Percentiles rank a stretch among this genome's conserved stretches.
Evolutionary conservation across 805 yeast genomes (phyloP).

Genomic region (Maudiozyma bulderi): DNA sequence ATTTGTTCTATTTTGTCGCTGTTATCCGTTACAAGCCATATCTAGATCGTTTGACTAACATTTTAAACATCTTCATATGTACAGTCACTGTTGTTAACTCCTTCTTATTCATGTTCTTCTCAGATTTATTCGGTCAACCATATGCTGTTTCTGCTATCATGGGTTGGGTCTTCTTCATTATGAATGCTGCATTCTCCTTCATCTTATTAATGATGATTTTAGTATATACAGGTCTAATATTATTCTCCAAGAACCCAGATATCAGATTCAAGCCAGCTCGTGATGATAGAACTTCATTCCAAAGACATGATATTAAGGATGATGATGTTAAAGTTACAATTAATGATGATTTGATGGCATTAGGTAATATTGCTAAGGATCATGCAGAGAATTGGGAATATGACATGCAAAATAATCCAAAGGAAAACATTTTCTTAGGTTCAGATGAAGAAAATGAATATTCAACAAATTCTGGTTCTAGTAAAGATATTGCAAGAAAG

Average conservation of each 20-base stretch:
- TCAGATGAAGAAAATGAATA: constrained; percentile 18
- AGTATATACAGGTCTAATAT: constrained; percentile 48
- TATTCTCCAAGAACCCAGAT: constrained; percentile 79
- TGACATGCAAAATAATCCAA: constrained; percentile 33
- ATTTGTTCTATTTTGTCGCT: constrained; percentile 55
- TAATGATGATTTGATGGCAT: constrained; percentile 51
- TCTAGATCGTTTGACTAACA: constrained; percentile 72
- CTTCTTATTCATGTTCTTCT: constrained; percentile 75
- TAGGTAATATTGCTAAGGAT: constrained; percentile 73
- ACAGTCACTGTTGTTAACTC: constrained; percentile 70
- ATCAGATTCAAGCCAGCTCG: constrained; percentile 82
- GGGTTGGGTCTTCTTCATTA: constrained; percentile 84
- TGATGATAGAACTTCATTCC: constrained; percentile 91
- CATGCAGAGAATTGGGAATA: constrained; percentile 68
- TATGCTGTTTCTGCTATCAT: constrained; percentile 73
- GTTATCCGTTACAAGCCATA: constrained; percentile 63
- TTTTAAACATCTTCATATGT: constrained; percentile 61
- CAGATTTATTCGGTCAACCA: constrained; percentile 74
- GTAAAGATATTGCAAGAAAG: constrained; percentile 29
- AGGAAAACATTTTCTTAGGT: constrained; percentile 16
- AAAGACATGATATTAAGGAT: constrained; percentile 29
- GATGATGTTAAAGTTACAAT: constrained; percentile 25
- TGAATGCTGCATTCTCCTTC: constrained; percentile 83
- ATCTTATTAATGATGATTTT: constrained; percentile 63
- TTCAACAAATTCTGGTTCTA: constrained; percentile 8